phyloP scores from a whole-genome alignment of 257 asterid species.

The Nicotiana tomentosiformis region DNA sequence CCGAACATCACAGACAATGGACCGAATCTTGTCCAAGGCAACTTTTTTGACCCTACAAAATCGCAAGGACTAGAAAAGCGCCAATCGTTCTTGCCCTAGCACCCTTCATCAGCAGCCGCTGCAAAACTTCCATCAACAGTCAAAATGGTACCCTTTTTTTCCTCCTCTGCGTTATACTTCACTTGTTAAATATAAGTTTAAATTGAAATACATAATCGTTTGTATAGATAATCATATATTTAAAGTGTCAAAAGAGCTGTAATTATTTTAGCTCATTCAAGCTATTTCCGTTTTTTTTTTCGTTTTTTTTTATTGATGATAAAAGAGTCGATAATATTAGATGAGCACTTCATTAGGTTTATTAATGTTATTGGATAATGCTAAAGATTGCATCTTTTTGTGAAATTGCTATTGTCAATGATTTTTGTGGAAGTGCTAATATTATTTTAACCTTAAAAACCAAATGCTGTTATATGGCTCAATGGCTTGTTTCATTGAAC shows the following conservation, averaged over 20 bases:
- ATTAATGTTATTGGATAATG: neutral
- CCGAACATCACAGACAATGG: neutral
- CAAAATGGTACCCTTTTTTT: neutral
- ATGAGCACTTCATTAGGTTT: neutral
- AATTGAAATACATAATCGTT: neutral
- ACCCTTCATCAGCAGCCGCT: slow-evolving; percentile 3
- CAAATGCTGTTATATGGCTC: neutral
- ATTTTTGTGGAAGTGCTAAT: neutral
- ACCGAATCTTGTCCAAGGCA: neutral
- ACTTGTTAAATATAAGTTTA: neutral
- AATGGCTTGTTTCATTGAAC: neutral
- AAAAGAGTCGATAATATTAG: neutral
- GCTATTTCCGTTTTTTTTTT: neutral
- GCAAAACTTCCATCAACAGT: neutral
- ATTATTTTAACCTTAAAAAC: neutral
- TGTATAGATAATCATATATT: neutral
- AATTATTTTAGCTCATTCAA: neutral
- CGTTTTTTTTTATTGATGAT: neutral
- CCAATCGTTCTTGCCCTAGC: neutral
- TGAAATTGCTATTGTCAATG: neutral
- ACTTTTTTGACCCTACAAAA: neutral
- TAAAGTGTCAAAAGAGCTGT: neutral
- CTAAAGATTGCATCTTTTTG: neutral
- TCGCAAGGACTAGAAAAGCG: neutral
- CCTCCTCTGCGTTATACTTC: neutral